A percentile compares a stretch with the other conserved stretches of the same genome.
These are phyloP conservation scores for Cercospora zeae-maydis DNA, from an alignment of 2,329 filamentous ascomycete genomes.

Conservation along the genomic window DNA sequence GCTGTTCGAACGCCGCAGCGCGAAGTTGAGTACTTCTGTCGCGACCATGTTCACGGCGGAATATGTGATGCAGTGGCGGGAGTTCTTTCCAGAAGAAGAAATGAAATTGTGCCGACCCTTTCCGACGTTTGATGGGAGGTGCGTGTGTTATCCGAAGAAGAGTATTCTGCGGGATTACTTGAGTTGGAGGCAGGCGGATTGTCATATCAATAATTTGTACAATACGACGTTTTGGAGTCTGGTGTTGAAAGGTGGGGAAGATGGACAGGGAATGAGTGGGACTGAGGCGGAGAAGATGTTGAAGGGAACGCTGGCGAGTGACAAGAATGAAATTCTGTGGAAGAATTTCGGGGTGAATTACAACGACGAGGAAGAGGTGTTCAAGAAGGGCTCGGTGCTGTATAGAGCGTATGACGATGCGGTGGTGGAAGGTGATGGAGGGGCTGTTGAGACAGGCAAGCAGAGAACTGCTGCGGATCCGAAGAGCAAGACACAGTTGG, in stretches of 20 bases:
- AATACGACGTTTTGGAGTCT: conserved; percentile 96
- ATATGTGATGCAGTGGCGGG: conserved; percentile 78
- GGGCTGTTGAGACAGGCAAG: not conserved
- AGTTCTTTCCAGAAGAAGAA: conserved; percentile 57
- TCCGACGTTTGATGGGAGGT: conserved; percentile 88
- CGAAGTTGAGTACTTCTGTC: conserved; percentile 87
- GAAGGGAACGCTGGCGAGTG: conserved; percentile 73
- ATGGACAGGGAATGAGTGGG: conserved; percentile 54
- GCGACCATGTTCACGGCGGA: conserved; percentile 91
- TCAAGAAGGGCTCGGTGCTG: conserved; percentile 86
- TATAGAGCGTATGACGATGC: conserved; percentile 56
- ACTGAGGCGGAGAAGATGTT: conserved; percentile 78
- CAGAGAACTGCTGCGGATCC: conserved; percentile 4
- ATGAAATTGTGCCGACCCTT: conserved; percentile 65
- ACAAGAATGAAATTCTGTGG: conserved; percentile 97
- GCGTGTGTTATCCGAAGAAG: conserved; percentile 81
- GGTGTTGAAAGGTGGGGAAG: conserved; percentile 63
- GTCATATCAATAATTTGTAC: conserved; percentile 97
- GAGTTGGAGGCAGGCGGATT: conserved; percentile 95
- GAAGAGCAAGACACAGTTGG: conserved; percentile 64
- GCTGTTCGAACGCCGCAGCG: conserved; percentile 80
- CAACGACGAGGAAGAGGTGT: conserved; percentile 92
- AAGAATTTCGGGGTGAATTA: conserved; percentile 89
- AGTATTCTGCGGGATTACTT: conserved; percentile 88
- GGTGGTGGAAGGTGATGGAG: not conserved